These are phyloP conservation scores for Nakazawaea anatomiae DNA, from an alignment of 805 yeast genomes.

Conservation along the genomic window DNA sequence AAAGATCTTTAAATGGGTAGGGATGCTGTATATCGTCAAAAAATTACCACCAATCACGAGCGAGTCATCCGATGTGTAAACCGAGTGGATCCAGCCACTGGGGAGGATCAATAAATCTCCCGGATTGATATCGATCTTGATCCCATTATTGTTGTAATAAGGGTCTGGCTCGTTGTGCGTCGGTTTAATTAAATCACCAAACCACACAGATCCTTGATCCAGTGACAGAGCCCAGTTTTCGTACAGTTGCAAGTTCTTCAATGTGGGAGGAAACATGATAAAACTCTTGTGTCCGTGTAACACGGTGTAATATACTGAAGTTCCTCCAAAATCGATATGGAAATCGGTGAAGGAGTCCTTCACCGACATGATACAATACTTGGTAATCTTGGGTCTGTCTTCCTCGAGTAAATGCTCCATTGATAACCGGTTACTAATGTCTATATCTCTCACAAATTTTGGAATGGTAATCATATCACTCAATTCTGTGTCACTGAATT, in stretches of 20 bases:
- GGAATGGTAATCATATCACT: constrained; percentile 56
- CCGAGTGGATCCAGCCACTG: constrained; percentile 92
- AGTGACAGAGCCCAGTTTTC: constrained; percentile 66
- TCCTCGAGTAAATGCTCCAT: not conserved
- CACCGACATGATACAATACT: constrained; percentile 84
- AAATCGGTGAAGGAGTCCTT: constrained; percentile 79
- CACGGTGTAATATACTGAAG: constrained; percentile 84
- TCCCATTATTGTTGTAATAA: constrained; percentile 28
- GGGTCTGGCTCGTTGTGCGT: constrained; percentile 8
- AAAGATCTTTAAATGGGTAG: constrained; percentile 56
- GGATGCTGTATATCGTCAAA: constrained; percentile 57
- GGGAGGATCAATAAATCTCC: constrained; percentile 84
- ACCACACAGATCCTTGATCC: constrained; percentile 58
- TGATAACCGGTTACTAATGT: constrained; percentile 56
- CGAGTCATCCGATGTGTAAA: constrained; percentile 75
- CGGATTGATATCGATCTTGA: constrained; percentile 27
- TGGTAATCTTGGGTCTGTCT: constrained; percentile 55
- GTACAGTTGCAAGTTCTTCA: constrained; percentile 52
- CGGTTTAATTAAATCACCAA: constrained; percentile 42
- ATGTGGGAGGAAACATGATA: constrained; percentile 74
- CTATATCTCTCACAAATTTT: constrained; percentile 53
- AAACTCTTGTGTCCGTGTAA: constrained; percentile 71
- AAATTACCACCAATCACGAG: constrained; percentile 87
- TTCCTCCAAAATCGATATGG: constrained; percentile 89
- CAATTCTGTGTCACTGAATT: constrained; percentile 54